Base-by-base conservation (phyloP, 805 yeast species). In the Nakazawaea wickerhamii region DNA sequence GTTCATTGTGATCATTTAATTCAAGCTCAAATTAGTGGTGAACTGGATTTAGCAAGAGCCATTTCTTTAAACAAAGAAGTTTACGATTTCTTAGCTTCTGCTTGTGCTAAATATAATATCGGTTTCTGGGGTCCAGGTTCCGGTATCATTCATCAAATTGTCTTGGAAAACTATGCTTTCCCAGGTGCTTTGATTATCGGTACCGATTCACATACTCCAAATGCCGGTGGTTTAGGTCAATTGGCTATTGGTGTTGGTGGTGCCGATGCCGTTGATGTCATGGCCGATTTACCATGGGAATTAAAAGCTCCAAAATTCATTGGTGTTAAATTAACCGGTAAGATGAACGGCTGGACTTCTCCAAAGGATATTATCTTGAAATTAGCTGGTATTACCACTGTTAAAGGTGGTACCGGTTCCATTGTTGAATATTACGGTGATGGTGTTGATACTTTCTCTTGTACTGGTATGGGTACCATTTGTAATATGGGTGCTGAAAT, bases 401-500 rank as follows among this genome's bases (percentile, higher is more conserved):
- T 93, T 47, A 83, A 93, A 68, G 99, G 99, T 64, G 99, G 99
- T 65, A 93, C 99, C 43, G 98, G 98, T 50, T 81, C 73, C 63
- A 89, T 93, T 58, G 90, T 93, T 40, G 99, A 93, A 70, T 93
- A 93, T 71, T 91, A 87, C 59, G 99, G 99, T 60, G 88, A 81
- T 43, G 99, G 99, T 70, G 95, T 89, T 36, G 71, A 81, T 48
- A 70, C 84, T 42, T 77, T 93, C 57, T 83, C 95, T 19, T 88
- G 96, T 71, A 93, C 99, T 27, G 99, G 99, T 71, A 93, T 93
- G 99, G 99, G 95, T 48, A 93, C 99, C 48, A 91, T 93, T 64
- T 91, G 98, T 77, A 93, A 93, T 68, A 93, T 93, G 99, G 99
- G 99, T 63, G 99, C 99, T 43, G 99, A 93, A 70, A 89, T 93